Conservation (phyloP, 805 yeast genomes). For the Candida piceae region DNA sequence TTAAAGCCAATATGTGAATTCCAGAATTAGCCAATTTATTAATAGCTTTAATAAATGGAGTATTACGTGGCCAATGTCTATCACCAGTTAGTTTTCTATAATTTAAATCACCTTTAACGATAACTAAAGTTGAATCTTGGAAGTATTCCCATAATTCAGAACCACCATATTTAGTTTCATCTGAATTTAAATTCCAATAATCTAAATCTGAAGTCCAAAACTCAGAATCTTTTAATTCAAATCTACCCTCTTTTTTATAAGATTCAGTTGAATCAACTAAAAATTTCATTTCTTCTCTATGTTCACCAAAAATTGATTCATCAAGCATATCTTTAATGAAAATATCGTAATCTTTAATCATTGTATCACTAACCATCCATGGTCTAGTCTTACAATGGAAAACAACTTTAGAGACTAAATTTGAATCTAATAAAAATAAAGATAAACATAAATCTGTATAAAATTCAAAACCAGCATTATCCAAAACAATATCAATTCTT, state of each 20-base stretch:
- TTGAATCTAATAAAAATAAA: conserved; percentile 63
- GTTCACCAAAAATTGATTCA: conserved; percentile 44
- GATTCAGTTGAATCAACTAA: conserved; percentile 42
- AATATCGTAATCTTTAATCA: conserved; percentile 69
- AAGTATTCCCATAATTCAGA: conserved; percentile 57
- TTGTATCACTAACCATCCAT: conserved; percentile 97
- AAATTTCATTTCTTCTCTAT: conserved; percentile 41
- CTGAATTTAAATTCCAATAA: conserved; percentile 62
- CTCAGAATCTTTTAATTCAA: conserved; percentile 51
- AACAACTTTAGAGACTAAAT: conserved; percentile 57
- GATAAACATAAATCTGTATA: conserved; percentile 75
- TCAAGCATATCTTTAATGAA: conserved; percentile 55
- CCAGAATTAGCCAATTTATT: conserved; percentile 61
- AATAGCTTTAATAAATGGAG: conserved; percentile 67
- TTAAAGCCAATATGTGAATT: conserved; percentile 64
- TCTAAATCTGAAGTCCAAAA: conserved; percentile 86
- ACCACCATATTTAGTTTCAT: conserved; percentile 53
- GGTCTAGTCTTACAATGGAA: conserved; percentile 89
- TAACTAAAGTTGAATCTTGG: conserved; percentile 58
- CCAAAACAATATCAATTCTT: conserved; percentile 79
- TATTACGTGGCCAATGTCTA: conserved; percentile 78
- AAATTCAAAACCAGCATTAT: conserved; percentile 93
- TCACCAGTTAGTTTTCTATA: conserved; percentile 93
- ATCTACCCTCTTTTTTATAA: conserved; percentile 41
- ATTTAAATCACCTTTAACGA: conserved; percentile 94